Evolutionary conservation across 345 rosid genomes (phyloP).

Genomic region (Populus simonii): DNA sequence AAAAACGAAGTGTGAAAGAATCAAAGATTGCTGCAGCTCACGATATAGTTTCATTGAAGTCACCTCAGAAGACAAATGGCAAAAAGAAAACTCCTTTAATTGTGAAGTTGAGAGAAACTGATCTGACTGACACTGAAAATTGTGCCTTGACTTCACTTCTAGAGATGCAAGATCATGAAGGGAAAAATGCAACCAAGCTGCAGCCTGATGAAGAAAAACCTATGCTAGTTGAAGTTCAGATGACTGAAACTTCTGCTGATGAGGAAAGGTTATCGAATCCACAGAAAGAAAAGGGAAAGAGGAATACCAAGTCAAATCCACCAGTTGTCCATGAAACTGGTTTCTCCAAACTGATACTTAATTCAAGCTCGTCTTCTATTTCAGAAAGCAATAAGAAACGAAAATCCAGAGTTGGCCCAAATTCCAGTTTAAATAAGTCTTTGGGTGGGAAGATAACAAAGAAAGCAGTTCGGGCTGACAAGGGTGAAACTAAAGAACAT

Average conservation of each 20-base stretch:
- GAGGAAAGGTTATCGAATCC: constrained; percentile 21
- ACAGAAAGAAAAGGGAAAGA: constrained; percentile 29
- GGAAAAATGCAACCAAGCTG: constrained; percentile 19
- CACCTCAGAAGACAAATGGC: constrained; percentile 24
- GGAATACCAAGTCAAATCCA: constrained; percentile 18
- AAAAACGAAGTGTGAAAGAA: constrained; percentile 15
- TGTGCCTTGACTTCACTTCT: constrained; percentile 38
- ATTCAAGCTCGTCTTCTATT: constrained; percentile 22
- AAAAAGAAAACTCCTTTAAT: constrained; percentile 24
- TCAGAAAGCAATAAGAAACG: constrained; percentile 26
- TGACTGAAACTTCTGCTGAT: constrained; percentile 29
- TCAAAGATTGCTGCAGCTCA: constrained; percentile 14
- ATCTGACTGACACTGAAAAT: constrained; percentile 25
- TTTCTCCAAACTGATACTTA: constrained; percentile 8
- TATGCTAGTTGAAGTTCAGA: constrained; percentile 12
- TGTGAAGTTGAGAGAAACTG: constrained; percentile 22
- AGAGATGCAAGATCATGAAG: constrained; percentile 35
- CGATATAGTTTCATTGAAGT: constrained; percentile 13
- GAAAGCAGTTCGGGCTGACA: constrained; percentile 15
- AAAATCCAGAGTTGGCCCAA: constrained; percentile 11
- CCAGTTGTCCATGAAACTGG: constrained; percentile 21
- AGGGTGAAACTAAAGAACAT: constrained; percentile 24
- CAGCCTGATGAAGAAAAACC: constrained; percentile 20
- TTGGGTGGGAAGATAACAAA: constrained; percentile 25
- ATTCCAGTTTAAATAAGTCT: constrained; percentile 20